phyloP scores from a whole-genome alignment of 148 eudicot species.

The Arctostaphylos glauca region DNA sequence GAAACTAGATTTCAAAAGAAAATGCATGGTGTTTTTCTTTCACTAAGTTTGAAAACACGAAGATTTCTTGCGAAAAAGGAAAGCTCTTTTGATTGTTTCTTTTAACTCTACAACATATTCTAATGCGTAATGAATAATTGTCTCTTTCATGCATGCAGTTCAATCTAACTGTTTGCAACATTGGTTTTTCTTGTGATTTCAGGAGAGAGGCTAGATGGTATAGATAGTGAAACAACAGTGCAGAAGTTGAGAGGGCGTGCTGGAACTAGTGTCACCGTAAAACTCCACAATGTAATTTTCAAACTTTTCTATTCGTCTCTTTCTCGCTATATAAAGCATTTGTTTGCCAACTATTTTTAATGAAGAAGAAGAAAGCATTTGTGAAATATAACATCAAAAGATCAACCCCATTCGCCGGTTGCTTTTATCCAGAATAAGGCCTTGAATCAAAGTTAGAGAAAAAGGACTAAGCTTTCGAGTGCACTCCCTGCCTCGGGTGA shows the following conservation, averaged over 20 bases:
- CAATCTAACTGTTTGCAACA: background rate
- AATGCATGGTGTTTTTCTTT: background rate
- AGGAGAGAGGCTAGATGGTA: slow-evolving; percentile 80
- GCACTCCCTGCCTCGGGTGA: background rate
- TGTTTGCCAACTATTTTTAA: background rate
- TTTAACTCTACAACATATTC: background rate
- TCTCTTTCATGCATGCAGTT: background rate
- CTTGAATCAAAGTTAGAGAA: background rate
- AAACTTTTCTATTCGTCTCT: background rate
- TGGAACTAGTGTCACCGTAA: slow-evolving; percentile 84
- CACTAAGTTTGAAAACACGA: background rate
- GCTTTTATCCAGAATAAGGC: background rate
- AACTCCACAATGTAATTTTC: slow-evolving; percentile 62
- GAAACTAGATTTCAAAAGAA: background rate
- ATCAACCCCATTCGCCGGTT: background rate
- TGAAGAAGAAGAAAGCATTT: background rate
- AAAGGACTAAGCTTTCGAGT: background rate
- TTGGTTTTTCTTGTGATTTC: slow-evolving; percentile 21
- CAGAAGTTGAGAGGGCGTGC: slow-evolving; percentile 88
- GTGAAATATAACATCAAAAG: background rate
- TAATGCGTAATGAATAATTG: background rate
- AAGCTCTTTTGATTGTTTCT: background rate
- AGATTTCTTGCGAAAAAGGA: background rate
- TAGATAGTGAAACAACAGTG: slow-evolving; percentile 85
- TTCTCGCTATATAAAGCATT: background rate